Percentiles rank a stretch among this genome's conserved stretches.
These are phyloP conservation scores for Xylaria palmicola DNA, from an alignment of 495 filamentous ascomycete species.

Conservation along the genomic window DNA sequence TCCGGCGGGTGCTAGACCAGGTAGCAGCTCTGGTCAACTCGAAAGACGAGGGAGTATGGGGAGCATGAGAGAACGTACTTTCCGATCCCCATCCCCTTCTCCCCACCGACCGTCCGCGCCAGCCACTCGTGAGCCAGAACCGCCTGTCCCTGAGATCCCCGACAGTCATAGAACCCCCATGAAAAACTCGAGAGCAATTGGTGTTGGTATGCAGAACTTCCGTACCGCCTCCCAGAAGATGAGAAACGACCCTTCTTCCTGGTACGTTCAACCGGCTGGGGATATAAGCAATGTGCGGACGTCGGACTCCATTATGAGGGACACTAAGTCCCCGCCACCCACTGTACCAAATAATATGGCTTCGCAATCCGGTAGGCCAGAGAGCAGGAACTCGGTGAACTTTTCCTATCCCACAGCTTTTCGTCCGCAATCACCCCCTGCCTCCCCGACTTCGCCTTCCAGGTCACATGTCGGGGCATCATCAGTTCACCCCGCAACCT, in stretches of 20 bases:
- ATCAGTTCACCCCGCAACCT: constrained; percentile 13
- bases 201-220: constrained; percentile 36
- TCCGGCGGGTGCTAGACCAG: constrained; percentile 36
- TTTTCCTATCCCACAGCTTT: constrained; percentile 71
- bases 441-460: constrained; percentile 37
- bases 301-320: constrained; percentile 44
- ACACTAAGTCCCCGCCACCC: constrained; percentile 28
- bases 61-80: constrained; percentile 85
- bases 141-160: constrained; percentile 75
- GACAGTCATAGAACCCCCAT: constrained; percentile 22
- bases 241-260: constrained; percentile 34
- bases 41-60: constrained; percentile 66
- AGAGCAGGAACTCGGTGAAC: constrained; percentile 68
- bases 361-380: constrained; percentile 38
- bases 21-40: constrained; percentile 44
- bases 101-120: constrained; percentile 49
- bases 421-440: constrained; percentile 41
- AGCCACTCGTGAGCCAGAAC: constrained; percentile 45
- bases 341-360: neutral
- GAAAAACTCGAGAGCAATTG: constrained; percentile 23
- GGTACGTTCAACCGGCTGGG: constrained; percentile 44
- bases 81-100: constrained; percentile 65
- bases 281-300: constrained; percentile 42
- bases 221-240: constrained; percentile 47
- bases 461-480: constrained; percentile 23